A percentile compares a stretch with the other conserved stretches of the same genome.
These are phyloP conservation scores for Diaporthe vexans DNA, from an alignment of 2,329 filamentous ascomycete species.

Conservation along the genomic window DNA sequence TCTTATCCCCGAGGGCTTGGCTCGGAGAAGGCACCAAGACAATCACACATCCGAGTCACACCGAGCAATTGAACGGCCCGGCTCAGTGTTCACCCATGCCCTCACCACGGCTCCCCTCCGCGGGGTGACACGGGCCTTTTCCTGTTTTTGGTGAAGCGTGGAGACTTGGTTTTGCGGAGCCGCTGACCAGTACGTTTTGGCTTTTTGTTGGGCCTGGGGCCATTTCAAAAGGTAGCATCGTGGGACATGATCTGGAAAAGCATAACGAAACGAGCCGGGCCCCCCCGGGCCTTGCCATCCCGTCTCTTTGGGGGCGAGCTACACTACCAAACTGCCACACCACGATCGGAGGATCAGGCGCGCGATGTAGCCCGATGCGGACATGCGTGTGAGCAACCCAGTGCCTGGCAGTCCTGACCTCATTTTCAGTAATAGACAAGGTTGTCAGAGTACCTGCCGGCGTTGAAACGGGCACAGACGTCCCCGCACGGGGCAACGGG, in stretches of 20 bases:
- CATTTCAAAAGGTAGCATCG: background rate
- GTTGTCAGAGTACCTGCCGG: conserved; percentile 5
- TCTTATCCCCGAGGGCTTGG: background rate
- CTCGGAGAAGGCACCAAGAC: background rate
- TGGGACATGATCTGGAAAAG: background rate
- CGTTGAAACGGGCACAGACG: conserved; percentile 34
- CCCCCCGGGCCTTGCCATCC: background rate
- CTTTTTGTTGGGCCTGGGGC: background rate
- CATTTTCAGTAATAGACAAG: background rate
- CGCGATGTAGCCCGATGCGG: background rate
- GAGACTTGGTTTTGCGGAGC: background rate
- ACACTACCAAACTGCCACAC: too few species aligned
- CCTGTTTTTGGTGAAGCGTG: background rate
- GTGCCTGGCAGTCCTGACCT: background rate
- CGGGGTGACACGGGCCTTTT: background rate
- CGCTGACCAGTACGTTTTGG: background rate
- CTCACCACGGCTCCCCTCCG: background rate
- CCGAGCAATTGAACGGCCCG: background rate
- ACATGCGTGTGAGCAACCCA: background rate
- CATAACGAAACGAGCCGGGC: background rate
- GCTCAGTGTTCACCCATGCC: background rate
- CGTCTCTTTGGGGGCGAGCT: background rate
- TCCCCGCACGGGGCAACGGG: conserved; percentile 24
- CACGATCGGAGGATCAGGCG: background rate
- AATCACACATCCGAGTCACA: background rate